Conservation (phyloP, 75 land plant species). For the Gnetum montanum region DNA sequence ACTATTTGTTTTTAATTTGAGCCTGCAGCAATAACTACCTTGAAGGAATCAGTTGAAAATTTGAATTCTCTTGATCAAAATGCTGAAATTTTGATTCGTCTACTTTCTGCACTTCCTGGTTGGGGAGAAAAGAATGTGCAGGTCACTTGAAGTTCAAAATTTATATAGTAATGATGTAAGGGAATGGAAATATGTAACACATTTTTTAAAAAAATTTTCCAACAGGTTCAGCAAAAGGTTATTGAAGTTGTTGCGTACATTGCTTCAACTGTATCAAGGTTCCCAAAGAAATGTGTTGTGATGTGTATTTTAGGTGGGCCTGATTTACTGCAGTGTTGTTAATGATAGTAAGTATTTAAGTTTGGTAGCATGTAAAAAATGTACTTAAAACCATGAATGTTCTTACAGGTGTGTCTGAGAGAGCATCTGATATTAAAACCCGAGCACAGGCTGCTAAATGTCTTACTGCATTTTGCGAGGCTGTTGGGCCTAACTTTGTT, state of each 20-base stretch:
- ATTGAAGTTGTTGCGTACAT: conserved; percentile 76
- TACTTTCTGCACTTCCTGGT: conserved; percentile 83
- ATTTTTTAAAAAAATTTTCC: neutral
- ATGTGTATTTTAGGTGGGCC: conserved; percentile 73
- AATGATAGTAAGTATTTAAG: neutral
- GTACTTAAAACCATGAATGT: neutral
- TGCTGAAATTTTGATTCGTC: conserved; percentile 81
- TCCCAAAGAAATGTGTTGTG: conserved; percentile 86
- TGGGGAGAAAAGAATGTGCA: conserved; percentile 99
- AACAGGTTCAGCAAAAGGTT: conserved; percentile 94
- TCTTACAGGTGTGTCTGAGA: conserved; percentile 76
- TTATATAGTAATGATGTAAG: neutral
- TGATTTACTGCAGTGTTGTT: neutral
- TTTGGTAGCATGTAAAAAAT: neutral
- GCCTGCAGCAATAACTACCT: conserved; percentile 57
- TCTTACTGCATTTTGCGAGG: conserved; percentile 92
- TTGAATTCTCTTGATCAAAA: conserved; percentile 41
- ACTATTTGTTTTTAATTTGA: neutral
- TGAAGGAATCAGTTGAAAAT: conserved; percentile 68
- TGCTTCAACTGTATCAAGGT: conserved; percentile 58
- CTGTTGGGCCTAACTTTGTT: conserved; percentile 89
- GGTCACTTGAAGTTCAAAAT: conserved; percentile 18
- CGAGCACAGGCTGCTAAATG: conserved; percentile 86
- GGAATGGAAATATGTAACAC: too few species aligned
- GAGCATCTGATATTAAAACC: conserved; percentile 87